A percentile compares a stretch with the other conserved stretches of the same genome.
These are phyloP conservation scores for Solanum chaucha DNA, from an alignment of 257 asterid species.

Conservation along the genomic window DNA sequence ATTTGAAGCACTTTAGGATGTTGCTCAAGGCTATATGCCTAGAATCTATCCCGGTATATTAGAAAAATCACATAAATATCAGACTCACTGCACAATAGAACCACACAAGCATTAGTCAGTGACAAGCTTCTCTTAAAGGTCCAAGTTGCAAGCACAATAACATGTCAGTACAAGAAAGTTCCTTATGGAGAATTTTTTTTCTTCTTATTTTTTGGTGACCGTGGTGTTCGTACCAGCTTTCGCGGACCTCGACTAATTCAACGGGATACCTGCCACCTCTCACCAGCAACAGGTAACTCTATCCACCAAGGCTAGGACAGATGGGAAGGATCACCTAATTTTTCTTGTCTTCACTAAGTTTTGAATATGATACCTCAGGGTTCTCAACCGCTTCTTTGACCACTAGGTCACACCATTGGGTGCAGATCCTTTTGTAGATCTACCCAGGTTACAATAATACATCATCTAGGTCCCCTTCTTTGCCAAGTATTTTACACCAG, in stretches of 20 bases:
- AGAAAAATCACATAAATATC: conserved; percentile 11
- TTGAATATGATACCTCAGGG: neutral
- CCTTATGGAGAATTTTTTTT: neutral
- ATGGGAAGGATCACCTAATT: neutral
- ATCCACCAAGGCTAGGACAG: neutral
- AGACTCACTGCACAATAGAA: neutral
- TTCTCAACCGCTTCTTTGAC: neutral
- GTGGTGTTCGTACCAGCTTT: neutral
- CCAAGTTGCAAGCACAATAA: neutral
- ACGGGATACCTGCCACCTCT: neutral
- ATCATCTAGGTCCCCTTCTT: neutral
- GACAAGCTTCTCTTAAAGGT: neutral
- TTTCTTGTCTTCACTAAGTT: neutral
- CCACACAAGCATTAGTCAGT: neutral
- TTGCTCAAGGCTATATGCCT: conserved; percentile 81
- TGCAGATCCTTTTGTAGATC: neutral
- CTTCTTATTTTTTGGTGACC: neutral
- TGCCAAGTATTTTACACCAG: neutral
- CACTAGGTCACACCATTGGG: neutral
- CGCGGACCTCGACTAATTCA: neutral
- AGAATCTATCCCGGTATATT: conserved; percentile 62
- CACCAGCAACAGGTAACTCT: neutral
- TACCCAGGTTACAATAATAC: neutral
- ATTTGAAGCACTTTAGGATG: conserved; percentile 95
- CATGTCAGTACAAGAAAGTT: neutral